Evolutionary conservation across 169 alveolate species (phyloP), one percentile per base, ranked within the genome.

Genomic region (Theileria equi): DNA sequence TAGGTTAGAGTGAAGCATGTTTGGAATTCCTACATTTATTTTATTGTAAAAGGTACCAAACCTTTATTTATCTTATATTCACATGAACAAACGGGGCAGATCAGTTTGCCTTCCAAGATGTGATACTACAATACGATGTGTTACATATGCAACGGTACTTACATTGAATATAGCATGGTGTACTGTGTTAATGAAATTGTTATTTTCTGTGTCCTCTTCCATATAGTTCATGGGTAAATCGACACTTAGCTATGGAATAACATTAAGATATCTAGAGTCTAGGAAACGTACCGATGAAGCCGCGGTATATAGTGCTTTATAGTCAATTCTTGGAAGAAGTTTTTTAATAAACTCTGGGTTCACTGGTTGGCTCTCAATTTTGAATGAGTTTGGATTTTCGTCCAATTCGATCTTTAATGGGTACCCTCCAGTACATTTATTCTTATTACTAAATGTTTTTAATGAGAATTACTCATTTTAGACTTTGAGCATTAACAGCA

Each of bases 131-230:
- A 32, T 43, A 26, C 8, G n/a, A 2, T 28, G 19, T 48, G 25
- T 23, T 34, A 16, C 11, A 28, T 19, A n/a, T n/a, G n/a, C n/a
- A n/a, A 59, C n/a, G 23, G 10, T 26, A 1, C 70, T 44, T 60
- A 85, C 91, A 77, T 85, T 69, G 26, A 85, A 73, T 47, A 85
- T 74, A 29, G 84, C 81, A 45, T 77, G 88, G 29, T 80, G 89
- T 10, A 85, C 82, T 32, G 82, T 77, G 31, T 59, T 52, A 45
- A 85, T 47, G 74, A 85, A 85, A 25, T 57, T 66, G 25, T 85
- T 88, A 58, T 71, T 64, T 29, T 80, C 86, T 52, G 63, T 49
- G 61, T 80, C 89, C n/a, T 54, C 64, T n/a, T 60, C 77, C 13
- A 62, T 26, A 28, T 74, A 80, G 25, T 79, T 77, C n/a, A 65